These are phyloP conservation scores for Hyaloperonospora brassicae DNA, from an alignment of 352 stramenopile genomes.

Conservation along the genomic window DNA sequence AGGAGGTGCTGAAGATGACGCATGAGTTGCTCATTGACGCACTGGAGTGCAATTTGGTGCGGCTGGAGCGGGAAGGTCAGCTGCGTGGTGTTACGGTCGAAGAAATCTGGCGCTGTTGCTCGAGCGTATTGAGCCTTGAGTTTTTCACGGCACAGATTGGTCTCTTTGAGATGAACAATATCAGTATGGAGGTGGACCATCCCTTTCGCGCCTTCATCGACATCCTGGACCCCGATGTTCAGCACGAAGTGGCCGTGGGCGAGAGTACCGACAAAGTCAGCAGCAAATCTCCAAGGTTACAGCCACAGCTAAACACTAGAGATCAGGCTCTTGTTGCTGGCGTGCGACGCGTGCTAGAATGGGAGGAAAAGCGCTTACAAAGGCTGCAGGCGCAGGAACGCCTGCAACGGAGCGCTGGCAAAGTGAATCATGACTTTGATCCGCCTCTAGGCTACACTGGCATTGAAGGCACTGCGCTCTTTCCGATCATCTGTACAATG, in stretches of 20 bases:
- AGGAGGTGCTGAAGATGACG: constrained; percentile 53
- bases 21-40: constrained; percentile 58
- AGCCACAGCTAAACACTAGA: constrained; percentile 19
- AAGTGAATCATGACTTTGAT: constrained; percentile 20
- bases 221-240: constrained; percentile 51
- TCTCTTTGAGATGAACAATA: constrained; percentile 96
- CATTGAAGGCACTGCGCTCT: constrained; percentile 92
- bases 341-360: constrained; percentile 39
- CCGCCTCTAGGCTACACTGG: constrained; percentile 31
- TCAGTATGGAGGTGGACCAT: constrained; percentile 87
- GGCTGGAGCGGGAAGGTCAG: constrained; percentile 53
- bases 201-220: constrained; percentile 65
- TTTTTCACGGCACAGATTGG: constrained; percentile 88
- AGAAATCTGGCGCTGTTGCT: constrained; percentile 53
- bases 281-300: constrained; percentile 13
- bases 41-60: constrained; percentile 60
- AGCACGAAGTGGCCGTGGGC: constrained; percentile 19
- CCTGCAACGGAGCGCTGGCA: constrained; percentile 53
- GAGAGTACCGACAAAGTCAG: constrained; percentile 10
- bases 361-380: constrained; percentile 32
- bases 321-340: constrained; percentile 30
- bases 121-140: constrained; percentile 66
- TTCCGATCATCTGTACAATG: constrained; percentile 91
- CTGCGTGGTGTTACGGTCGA: constrained; percentile 45
- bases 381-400: constrained; percentile 40